Base-by-base conservation (phyloP, 2,329 filamentous ascomycete species). In the Xylariaceae sp. region DNA sequence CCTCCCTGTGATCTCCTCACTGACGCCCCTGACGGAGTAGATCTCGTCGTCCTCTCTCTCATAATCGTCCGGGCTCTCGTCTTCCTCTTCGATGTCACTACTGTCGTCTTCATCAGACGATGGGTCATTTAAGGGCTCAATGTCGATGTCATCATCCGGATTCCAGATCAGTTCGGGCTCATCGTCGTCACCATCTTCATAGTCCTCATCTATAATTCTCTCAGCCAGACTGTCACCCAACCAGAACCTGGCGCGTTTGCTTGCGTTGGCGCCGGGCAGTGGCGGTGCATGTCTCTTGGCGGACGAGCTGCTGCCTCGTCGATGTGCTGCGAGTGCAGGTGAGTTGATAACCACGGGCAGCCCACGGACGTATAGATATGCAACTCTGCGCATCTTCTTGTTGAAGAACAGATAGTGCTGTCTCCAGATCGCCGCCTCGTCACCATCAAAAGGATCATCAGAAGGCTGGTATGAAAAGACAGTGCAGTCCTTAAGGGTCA, bases 371-470 rank as follows among this genome's bases (percentile, higher is more conserved):
- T 96, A 95, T 41, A 99, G 74, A 67, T 99, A 99, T 53, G 90
- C 91, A 15, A 99, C 92, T 39, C 94, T 84, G 74, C 97, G 97
- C 64, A 86, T 80, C 22, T 85, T 77, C 63, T 92, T 92, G 75
- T 95, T 96, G 79, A 96, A 97, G 69, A 97, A 95, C 75, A 99
- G 96, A 70, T 95, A 96, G 68, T 97, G 91, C 55, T 91, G 78
- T 44, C 89, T 90, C 92, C 92, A 99, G 55, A 99, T 91, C 10
- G 91, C 87, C 54, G 89, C 89, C 64, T 96, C 90, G 54, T 95
- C 91, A 55, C 90, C 90, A 60, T 91, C 87, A 62, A 95, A 96
- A 0, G 90, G 90, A 63, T 96, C 91, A 53, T 91, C 89, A 38
- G 90, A 86, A 0, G 94, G 94, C 45, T 87, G 82, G 71, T 95